Evolutionary conservation across 2,329 filamentous ascomycete species (phyloP).

Genomic region (Cladobotryum protrusum): DNA sequence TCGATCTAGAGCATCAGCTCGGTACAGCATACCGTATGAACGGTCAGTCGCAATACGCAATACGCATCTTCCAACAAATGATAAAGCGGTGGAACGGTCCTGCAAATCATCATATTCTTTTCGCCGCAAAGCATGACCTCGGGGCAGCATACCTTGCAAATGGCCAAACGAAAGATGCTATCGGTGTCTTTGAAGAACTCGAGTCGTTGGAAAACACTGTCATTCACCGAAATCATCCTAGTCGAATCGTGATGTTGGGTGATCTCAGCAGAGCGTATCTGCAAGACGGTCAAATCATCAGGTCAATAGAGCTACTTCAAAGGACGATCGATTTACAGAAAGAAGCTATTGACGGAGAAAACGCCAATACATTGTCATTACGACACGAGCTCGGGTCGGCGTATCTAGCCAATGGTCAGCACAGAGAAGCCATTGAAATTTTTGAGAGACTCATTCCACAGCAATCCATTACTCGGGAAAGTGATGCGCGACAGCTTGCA

Average conservation of each 20-base stretch:
- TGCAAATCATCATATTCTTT: too few relatives aligned
- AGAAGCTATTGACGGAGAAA: background rate
- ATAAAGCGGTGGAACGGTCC: too few relatives aligned
- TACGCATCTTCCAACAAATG: background rate
- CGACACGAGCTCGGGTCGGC: constrained; percentile 6
- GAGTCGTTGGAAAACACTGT: background rate
- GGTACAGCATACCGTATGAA: constrained; percentile 5
- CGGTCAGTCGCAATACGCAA: constrained; percentile 7
- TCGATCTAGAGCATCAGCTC: constrained; percentile 1
- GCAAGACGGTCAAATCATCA: background rate
- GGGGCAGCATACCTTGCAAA: constrained; percentile 1
- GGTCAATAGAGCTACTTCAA: too few relatives aligned
- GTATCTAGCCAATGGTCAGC: constrained; percentile 8
- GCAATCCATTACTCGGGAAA: background rate
- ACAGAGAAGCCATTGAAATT: constrained; percentile 1
- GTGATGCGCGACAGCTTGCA: background rate
- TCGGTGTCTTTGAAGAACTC: background rate
- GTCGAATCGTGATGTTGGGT: background rate
- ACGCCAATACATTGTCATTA: constrained; percentile 1
- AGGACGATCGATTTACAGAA: constrained; percentile 1
- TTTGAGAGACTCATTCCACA: background rate
- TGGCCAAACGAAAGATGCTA: constrained; percentile 7
- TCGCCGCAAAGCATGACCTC: constrained; percentile 1
- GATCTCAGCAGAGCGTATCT: background rate
- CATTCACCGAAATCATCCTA: constrained; percentile 2